phyloP scores from a whole-genome alignment of 2,329 filamentous ascomycete genomes.

The Passalora sequoiae region DNA sequence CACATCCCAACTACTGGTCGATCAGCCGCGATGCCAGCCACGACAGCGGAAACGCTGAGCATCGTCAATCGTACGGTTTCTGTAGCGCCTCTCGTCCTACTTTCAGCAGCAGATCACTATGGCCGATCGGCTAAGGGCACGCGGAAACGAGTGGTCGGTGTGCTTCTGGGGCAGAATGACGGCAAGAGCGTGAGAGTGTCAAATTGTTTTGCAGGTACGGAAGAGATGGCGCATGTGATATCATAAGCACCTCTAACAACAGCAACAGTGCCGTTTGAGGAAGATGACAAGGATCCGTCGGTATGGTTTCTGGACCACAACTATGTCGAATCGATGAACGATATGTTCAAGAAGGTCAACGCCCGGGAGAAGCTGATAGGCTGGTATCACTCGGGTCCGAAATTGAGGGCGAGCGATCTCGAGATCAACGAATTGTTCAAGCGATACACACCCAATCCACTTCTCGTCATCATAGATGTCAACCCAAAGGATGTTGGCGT shows the following conservation, averaged over 20 bases:
- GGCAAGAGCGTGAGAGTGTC: conserved; percentile 94
- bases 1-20: too few species aligned
- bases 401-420: conserved; percentile 90
- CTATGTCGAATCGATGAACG: conserved; percentile 98
- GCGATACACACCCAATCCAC: conserved; percentile 92
- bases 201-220: conserved; percentile 90
- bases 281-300: conserved; percentile 96
- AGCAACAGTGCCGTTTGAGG: conserved; percentile 82
- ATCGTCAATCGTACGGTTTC: conserved; percentile 93
- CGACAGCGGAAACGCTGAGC: conserved; percentile 91
- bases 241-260: background rate
- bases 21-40: conserved; percentile 86
- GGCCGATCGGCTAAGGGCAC: conserved; percentile 88
- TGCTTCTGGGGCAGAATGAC: conserved; percentile 90
- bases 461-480: conserved; percentile 96
- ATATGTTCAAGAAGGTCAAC: conserved; percentile 99
- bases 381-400: conserved; percentile 98
- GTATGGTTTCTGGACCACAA: conserved; percentile 99
- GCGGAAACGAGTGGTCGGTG: conserved; percentile 84
- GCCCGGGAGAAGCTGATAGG: conserved; percentile 97
- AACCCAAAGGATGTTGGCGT: conserved; percentile 97
- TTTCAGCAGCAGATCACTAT: conserved; percentile 97
- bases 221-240: conserved; percentile 9
- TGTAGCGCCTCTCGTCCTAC: conserved; percentile 93
- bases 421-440: conserved; percentile 99